These are phyloP conservation scores for Ceriops tagal DNA, from an alignment of 345 rosid species.

Conservation along the genomic window DNA sequence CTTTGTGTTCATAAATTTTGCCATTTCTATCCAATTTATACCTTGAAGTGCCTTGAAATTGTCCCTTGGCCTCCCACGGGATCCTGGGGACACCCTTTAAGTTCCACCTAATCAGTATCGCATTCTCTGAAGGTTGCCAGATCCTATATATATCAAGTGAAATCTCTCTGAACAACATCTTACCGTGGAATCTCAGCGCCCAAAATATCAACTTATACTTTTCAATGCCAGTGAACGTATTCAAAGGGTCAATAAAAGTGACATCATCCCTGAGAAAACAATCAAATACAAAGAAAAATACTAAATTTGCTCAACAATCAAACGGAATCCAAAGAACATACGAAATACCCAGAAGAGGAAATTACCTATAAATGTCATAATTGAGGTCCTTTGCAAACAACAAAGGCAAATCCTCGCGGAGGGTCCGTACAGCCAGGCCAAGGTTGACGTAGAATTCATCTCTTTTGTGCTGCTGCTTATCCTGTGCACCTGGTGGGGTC, in stretches of 20 bases:
- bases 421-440: constrained; percentile 80
- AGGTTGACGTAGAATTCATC: constrained; percentile 76
- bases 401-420: constrained; percentile 79
- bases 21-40: constrained; percentile 85
- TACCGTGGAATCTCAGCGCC: constrained; percentile 91
- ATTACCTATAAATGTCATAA: constrained; percentile 79
- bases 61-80: constrained; percentile 95
- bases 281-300: constrained; percentile 7
- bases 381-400: constrained; percentile 72
- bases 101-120: constrained; percentile 88
- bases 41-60: constrained; percentile 86
- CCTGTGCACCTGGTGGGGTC: constrained; percentile 27
- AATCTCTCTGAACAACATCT: constrained; percentile 69
- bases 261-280: constrained; percentile 65
- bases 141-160: constrained; percentile 74
- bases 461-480: constrained; percentile 37
- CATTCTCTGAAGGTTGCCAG: constrained; percentile 98
- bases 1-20: constrained; percentile 84
- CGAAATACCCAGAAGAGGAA: constrained; percentile 29
- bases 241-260: constrained; percentile 70
- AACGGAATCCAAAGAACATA: constrained; percentile 6
- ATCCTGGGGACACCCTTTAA: constrained; percentile 83
- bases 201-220: constrained; percentile 82
- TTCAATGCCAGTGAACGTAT: constrained; percentile 75
- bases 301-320: constrained; percentile 2